Evolutionary conservation across 129 eudicot species (phyloP), one percentile per base, ranked within the genome.

Genomic region (Dittrichia graveolens): DNA sequence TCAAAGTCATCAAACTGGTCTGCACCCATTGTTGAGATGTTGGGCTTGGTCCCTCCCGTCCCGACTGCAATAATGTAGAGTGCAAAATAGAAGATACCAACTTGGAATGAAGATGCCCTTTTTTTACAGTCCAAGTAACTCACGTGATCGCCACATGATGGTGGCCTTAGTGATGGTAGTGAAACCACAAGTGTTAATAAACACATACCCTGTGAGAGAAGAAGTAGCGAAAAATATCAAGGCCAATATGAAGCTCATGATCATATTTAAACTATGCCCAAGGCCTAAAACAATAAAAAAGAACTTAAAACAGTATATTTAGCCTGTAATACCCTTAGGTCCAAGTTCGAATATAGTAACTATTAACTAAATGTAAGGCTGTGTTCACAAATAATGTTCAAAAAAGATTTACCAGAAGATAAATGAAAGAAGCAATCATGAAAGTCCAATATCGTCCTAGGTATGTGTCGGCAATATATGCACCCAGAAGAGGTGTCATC

Each of bases 361-460:
- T 2, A 24, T 24, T 24, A 24, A 24, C 31, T 24, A 24, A 24
- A 24, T 24, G 31, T 24, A 24, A 24, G 31, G 31, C 0, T 24
- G 31, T 24, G 31, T 24, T 24, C 31, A 24, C 31, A 0, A 24
- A 24, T 24, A 45, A 45, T 5, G 10, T 45, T 45, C 8, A 7
- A 55, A 16, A 18, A 18, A 6, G 1, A 16, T 10, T 35, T 85
- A 87, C 94, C 79, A 55, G 4, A 10, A 87, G 75, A 47, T 87
- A 87, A 54, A 86, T 81, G 38, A 55, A 62, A 3, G 87, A 80
- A 3, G 91, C 76, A 42, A 86, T 76, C 65, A 89, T 77, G 76
- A 89, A 89, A 72, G 96, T 89, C 96, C 96, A 86, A n/a, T 86
- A 89, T 55, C 96, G 69, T n/a, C 96, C 96, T 2, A 89, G 78